Conservation (phyloP, 805 yeast species). For the Cyberlindnera xylosilytica region DNA sequence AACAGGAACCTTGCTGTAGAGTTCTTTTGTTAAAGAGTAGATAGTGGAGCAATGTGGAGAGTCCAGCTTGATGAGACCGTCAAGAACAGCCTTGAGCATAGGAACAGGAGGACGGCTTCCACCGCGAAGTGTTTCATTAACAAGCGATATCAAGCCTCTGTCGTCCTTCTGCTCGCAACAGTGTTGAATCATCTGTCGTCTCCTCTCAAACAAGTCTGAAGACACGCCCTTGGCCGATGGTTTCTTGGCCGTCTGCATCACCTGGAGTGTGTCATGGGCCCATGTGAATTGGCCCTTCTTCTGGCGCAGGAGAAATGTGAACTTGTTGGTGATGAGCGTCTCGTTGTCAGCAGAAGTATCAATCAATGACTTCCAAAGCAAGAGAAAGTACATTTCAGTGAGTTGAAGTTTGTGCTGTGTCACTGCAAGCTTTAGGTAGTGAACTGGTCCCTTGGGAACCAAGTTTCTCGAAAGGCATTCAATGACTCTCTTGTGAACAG, state of each 20-base stretch:
- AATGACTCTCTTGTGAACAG: conserved; percentile 5
- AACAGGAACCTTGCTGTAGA: conserved; percentile 12
- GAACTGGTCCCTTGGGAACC: neutral
- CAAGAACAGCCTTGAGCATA: conserved; percentile 10
- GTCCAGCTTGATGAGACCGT: conserved; percentile 8
- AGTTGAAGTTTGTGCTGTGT: neutral
- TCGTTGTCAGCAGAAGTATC: conserved; percentile 3
- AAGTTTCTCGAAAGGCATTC: conserved; percentile 5
- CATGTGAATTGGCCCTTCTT: conserved; percentile 2
- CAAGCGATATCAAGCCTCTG: conserved; percentile 6
- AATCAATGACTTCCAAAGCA: conserved; percentile 7
- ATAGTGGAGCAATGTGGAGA: conserved; percentile 14
- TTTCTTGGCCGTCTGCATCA: neutral
- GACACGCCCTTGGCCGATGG: no score
- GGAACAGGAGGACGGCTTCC: conserved; percentile 20
- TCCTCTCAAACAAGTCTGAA: neutral
- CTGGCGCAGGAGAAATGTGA: conserved; percentile 4
- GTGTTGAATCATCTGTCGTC: conserved; percentile 1
- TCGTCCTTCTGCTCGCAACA: conserved; percentile 1
- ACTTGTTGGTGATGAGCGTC: conserved; percentile 1
- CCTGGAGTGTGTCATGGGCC: conserved; percentile 1
- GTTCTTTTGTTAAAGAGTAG: conserved; percentile 15
- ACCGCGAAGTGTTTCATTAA: conserved; percentile 16
- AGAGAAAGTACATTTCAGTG: conserved; percentile 5
- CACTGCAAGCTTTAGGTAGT: conserved; percentile 6